Conservation (phyloP, 148 eudicot species). For the Gaultheria prostrata region DNA sequence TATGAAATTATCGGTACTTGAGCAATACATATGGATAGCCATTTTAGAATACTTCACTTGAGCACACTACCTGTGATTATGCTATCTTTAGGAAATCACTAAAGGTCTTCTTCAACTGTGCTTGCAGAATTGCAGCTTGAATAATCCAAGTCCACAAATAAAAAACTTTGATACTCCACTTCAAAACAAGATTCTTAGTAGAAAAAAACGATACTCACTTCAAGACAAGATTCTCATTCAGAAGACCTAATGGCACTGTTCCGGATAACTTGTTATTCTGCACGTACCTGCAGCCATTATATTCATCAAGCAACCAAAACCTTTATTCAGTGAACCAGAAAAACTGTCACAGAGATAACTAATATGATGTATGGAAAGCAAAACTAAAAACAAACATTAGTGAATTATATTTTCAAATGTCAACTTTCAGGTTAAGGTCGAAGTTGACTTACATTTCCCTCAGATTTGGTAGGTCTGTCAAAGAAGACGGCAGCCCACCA, state of each 20-base stretch:
- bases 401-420: neutral
- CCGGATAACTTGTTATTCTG: slow-evolving; percentile 81
- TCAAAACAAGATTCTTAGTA: neutral
- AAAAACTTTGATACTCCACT: neutral
- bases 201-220: slow-evolving; percentile 60
- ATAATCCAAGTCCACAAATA: neutral
- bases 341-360: neutral
- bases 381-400: too few species aligned
- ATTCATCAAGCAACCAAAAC: slow-evolving; percentile 10
- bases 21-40: too few species aligned
- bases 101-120: too few species aligned
- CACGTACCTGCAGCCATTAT: slow-evolving; percentile 62
- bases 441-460: slow-evolving; percentile 76
- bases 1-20: too few species aligned
- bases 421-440: neutral
- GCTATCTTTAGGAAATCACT: too few species aligned
- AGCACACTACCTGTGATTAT: too few species aligned
- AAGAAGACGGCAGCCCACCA: slow-evolving; percentile 68
- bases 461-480: slow-evolving; percentile 57
- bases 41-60: too few species aligned
- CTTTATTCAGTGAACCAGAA: neutral
- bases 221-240: slow-evolving; percentile 40
- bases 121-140: too few species aligned
- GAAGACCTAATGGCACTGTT: slow-evolving; percentile 61
- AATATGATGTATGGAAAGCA: too few species aligned